Evolutionary conservation across 2,329 filamentous ascomycete genomes (phyloP), one percentile per base, ranked within the genome.

Genomic region (Decorospora gaudefroyi): DNA sequence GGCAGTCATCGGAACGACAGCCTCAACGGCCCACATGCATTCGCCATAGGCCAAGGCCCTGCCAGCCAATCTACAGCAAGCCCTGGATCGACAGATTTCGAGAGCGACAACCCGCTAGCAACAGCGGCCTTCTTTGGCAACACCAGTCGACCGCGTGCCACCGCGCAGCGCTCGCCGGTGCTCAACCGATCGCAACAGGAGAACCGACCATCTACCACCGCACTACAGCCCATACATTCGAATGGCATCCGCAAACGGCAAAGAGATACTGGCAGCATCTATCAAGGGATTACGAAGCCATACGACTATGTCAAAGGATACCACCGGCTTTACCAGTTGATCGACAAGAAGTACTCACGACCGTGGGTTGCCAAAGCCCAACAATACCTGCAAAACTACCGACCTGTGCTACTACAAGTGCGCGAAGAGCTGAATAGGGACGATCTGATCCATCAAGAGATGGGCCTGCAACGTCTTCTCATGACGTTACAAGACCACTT

Each of bases 371-470:
- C 92, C 16, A 84, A 86, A 45, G 95, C 96, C 55, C 90, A 90
- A 46, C 89, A 91, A 72, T 87, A 91, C 0, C 79, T 99, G 38
- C 87, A 89, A 5, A 90, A 87, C 30, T 95, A 96, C 58, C 86
- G 93, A 6, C 92, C 93, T 1, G 93, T 90, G 0, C 93, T 99
- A 66, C 92, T 97, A 52, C 86, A 90, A 8, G 95, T 90, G 51
- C 95, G 89, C 13, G 88, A 88, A 62, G 90, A 89, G n/a, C 76
- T 97, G 49, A 91, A 90, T 53, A 79, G 85, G 12, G 86, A 93
- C 61, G 93, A 99, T 69, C 77, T 97, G 18, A 85, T 99, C 15
- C 96, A 97, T 69, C 96, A 96, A 87, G 93, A 99, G 70, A 95
- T 95, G 72, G 95, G 88, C 62, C 90, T 97, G 65, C 93, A 99